These are phyloP conservation scores for Cystofilobasidium macerans DNA, from an alignment of 768 basidiomycete genomes.

Conservation along the genomic window DNA sequence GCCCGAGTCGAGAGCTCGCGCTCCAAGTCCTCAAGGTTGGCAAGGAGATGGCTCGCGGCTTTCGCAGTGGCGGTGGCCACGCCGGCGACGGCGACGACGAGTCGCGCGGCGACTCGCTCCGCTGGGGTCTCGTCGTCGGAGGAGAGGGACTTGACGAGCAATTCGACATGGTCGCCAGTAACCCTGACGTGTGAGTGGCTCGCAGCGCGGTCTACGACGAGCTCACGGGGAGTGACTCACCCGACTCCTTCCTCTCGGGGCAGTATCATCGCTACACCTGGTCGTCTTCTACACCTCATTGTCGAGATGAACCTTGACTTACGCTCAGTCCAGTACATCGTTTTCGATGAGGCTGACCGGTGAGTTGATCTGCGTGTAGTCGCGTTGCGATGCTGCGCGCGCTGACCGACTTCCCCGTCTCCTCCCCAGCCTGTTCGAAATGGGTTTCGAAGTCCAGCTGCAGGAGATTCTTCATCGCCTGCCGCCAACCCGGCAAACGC, in stretches of 20 bases:
- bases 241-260: background rate
- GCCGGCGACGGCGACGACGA: constrained; percentile 49
- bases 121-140: constrained; percentile 92
- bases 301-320: constrained; percentile 95
- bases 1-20: constrained; percentile 88
- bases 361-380: constrained; percentile 19
- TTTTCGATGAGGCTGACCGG: constrained; percentile 97
- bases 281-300: constrained; percentile 86
- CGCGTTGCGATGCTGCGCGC: too few species aligned
- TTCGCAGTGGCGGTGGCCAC: constrained; percentile 51
- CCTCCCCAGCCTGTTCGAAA: constrained; percentile 61
- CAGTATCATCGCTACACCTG: constrained; percentile 95
- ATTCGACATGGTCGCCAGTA: constrained; percentile 85
- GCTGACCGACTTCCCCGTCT: background rate
- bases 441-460: constrained; percentile 88
- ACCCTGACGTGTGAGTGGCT: constrained; percentile 78
- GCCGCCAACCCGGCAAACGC: constrained; percentile 73
- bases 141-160: constrained; percentile 93
- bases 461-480: constrained; percentile 84
- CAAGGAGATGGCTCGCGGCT: constrained; percentile 80
- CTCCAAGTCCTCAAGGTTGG: constrained; percentile 88
- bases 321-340: constrained; percentile 72
- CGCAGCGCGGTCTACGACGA: constrained; percentile 14
- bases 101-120: constrained; percentile 49
- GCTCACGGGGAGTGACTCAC: background rate